A percentile compares a stretch with the other conserved stretches of the same genome.
phyloP scores from a whole-genome alignment of 805 yeast species.

The Jamesozyma lodderae region DNA sequence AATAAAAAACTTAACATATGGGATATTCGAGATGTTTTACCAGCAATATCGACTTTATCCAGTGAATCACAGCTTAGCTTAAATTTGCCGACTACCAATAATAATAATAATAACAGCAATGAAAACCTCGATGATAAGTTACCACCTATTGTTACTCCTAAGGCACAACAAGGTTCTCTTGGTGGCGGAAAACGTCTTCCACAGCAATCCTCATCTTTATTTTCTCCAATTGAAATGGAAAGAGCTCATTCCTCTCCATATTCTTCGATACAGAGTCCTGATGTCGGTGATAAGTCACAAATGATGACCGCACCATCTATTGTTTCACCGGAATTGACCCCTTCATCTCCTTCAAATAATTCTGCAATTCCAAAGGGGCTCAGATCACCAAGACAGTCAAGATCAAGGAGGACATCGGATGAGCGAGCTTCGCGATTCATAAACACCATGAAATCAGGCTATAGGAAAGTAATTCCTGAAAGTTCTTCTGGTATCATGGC shows the following conservation, averaged over 20 bases:
- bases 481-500: neutral
- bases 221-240: too few relatives aligned
- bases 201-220: too few relatives aligned
- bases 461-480: neutral
- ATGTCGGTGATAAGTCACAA: too few relatives aligned
- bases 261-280: too few relatives aligned
- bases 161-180: neutral
- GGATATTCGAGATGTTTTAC: constrained; percentile 7
- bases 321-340: too few relatives aligned
- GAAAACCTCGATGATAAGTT: neutral
- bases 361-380: constrained; percentile 6
- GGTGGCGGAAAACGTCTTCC: too few relatives aligned
- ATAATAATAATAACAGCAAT: too few relatives aligned
- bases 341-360: neutral
- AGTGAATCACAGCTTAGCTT: neutral
- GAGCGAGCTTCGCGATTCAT: constrained; percentile 10
- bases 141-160: neutral
- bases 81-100: neutral
- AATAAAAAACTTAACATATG: too few relatives aligned
- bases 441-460: neutral
- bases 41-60: constrained; percentile 5
- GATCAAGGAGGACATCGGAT: constrained; percentile 19
- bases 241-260: too few relatives aligned
- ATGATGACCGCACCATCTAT: too few relatives aligned
- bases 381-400: constrained; percentile 13